Evolutionary conservation across 1,284 basidiomycete genomes (phyloP).

Genomic region (Cryptococcus depauperatus): DNA sequence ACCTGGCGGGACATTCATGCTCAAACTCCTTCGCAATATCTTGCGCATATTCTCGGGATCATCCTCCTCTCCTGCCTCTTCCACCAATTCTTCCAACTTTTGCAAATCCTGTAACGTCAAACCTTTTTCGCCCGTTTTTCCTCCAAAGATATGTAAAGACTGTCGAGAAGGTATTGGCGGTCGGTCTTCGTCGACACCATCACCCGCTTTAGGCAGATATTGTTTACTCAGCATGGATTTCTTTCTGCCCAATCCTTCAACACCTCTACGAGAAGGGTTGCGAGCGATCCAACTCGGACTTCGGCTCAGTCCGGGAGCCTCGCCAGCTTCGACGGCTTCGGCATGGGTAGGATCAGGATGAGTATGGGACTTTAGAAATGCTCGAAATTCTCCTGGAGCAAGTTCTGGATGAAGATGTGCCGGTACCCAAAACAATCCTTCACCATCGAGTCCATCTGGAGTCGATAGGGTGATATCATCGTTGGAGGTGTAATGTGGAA

Average conservation of each 20-base stretch:
- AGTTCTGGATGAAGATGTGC: conserved; percentile 94
- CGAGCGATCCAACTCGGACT: conserved; percentile 36
- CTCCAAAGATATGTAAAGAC: conserved; percentile 56
- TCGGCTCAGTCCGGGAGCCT: conserved; percentile 23
- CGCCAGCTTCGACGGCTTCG: conserved; percentile 26
- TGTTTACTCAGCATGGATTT: conserved; percentile 84
- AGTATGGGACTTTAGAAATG: conserved; percentile 89
- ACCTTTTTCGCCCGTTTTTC: conserved; percentile 52
- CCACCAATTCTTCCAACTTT: conserved; percentile 81
- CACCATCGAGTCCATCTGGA: conserved; percentile 32
- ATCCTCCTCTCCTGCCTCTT: conserved; percentile 72
- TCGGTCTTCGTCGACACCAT: conserved; percentile 59
- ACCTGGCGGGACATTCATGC: conserved; percentile 73
- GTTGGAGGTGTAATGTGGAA: conserved; percentile 29
- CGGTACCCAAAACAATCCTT: conserved; percentile 86
- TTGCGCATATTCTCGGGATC: conserved; percentile 76
- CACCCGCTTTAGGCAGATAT: conserved; percentile 67
- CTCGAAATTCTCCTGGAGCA: conserved; percentile 89
- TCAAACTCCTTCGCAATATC: conserved; percentile 76
- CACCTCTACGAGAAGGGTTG: conserved; percentile 40
- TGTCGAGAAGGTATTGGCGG: conserved; percentile 58
- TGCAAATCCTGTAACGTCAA: conserved; percentile 87
- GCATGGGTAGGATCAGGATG: conserved; percentile 51
- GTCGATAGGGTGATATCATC: conserved; percentile 39
- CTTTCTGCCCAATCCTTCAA: conserved; percentile 60